These are phyloP conservation scores for Phaeomoniella chlamydospora DNA, from an alignment of 2,329 filamentous ascomycete genomes.

Conservation along the genomic window DNA sequence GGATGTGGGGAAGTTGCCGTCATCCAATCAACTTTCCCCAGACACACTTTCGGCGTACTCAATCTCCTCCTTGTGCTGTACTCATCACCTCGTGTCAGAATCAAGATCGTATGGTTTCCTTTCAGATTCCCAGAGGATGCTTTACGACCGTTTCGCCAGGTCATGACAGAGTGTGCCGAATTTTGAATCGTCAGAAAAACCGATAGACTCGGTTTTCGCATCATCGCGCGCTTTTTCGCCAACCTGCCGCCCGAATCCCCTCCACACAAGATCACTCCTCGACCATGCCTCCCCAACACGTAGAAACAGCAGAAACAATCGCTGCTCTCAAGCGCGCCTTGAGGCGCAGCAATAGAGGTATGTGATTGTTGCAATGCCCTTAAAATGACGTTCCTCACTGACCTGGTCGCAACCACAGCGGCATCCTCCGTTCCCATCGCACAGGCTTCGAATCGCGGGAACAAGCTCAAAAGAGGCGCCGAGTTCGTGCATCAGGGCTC, in stretches of 20 bases:
- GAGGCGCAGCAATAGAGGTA: constrained; percentile 30
- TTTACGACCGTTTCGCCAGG: neutral
- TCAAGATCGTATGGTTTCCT: neutral
- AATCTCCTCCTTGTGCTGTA: neutral
- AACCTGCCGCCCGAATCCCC: neutral
- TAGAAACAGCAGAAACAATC: constrained; percentile 36
- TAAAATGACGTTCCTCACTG: neutral
- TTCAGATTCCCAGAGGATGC: neutral
- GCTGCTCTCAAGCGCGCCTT: constrained; percentile 38
- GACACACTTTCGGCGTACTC: neutral
- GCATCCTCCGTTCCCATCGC: constrained; percentile 36
- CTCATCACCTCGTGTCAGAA: neutral
- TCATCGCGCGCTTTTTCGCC: neutral
- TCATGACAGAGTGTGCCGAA: neutral
- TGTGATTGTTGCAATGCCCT: constrained; percentile 5
- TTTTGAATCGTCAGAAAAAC: neutral
- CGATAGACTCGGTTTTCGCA: neutral
- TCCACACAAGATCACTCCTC: neutral
- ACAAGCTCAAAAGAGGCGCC: constrained; percentile 46
- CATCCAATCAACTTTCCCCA: neutral
- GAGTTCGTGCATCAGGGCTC: constrained; percentile 40
- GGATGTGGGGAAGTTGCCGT: too few relatives aligned
- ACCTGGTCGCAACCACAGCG: constrained; percentile 5
- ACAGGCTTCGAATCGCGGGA: constrained; percentile 42
- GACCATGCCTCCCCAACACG: constrained; percentile 12